Conservation (phyloP, 179 eudicot species). For the Sideroxylon spinosum region DNA sequence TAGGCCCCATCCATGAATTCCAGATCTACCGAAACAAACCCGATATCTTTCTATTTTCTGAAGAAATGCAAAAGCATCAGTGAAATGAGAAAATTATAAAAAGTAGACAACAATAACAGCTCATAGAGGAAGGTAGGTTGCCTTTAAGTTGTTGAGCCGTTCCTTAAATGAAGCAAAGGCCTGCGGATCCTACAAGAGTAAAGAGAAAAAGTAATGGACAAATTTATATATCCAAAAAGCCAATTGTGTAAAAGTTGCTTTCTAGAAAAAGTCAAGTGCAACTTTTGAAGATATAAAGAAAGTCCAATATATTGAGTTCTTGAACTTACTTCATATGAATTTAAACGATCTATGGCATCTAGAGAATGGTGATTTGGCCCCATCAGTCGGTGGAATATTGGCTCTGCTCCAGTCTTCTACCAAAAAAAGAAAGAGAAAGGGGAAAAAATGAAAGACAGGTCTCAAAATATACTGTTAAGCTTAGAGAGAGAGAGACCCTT, state of each 20-base stretch:
- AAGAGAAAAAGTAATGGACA: neutral
- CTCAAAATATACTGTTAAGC: neutral
- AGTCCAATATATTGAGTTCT: neutral
- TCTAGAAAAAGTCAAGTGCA: neutral
- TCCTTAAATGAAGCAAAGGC: conserved; percentile 59
- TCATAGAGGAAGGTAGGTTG: conserved; percentile 18
- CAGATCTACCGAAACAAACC: conserved; percentile 89
- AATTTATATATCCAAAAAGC: conserved; percentile 6
- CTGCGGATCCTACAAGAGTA: conserved; percentile 38
- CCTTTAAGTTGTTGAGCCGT: conserved; percentile 69
- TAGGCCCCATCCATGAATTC: conserved; percentile 99
- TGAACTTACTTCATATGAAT: conserved; percentile 37
- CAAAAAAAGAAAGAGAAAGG: conserved; percentile 17
- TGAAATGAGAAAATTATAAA: conserved; percentile 11
- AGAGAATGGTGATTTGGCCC: conserved; percentile 66
- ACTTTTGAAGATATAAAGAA: neutral
- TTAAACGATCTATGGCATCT: conserved; percentile 57
- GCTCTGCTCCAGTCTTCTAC: conserved; percentile 43
- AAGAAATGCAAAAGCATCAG: conserved; percentile 11
- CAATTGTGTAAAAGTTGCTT: conserved; percentile 1
- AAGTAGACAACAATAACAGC: conserved; percentile 1
- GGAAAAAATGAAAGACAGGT: neutral
- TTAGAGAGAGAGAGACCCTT: neutral
- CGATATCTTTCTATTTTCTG: conserved; percentile 69
- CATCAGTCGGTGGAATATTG: conserved; percentile 71